Evolutionary conservation across 257 asterid genomes (phyloP).

Genomic region (Jacaranda copaia): DNA sequence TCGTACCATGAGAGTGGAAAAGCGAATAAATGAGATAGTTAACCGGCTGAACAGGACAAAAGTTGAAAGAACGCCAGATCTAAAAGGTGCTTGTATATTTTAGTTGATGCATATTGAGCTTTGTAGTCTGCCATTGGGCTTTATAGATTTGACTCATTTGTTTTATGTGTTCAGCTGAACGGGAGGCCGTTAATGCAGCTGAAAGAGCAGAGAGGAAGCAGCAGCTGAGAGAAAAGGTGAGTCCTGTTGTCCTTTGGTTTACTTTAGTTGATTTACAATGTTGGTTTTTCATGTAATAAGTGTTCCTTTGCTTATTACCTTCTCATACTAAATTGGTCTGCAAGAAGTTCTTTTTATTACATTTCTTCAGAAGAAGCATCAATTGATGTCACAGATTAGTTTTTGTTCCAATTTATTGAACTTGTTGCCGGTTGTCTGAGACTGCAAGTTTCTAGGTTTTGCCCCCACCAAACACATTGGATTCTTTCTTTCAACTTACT

Average conservation of each 20-base stretch:
- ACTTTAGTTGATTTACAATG: not conserved
- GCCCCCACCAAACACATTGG: not conserved
- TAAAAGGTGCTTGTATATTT: constrained; percentile 50
- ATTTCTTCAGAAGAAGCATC: not conserved
- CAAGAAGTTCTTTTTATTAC: not conserved
- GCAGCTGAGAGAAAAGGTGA: constrained; percentile 76
- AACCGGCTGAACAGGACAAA: constrained; percentile 78
- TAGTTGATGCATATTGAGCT: not conserved
- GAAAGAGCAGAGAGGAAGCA: constrained; percentile 83
- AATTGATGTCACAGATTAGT: not conserved
- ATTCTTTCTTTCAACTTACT: not conserved
- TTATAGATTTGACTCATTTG: constrained; percentile 16
- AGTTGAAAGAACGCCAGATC: constrained; percentile 74
- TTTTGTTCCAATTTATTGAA: not conserved
- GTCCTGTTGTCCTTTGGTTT: constrained; percentile 31
- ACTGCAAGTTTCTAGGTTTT: not conserved
- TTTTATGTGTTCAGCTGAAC: constrained; percentile 64
- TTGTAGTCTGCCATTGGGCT: not conserved
- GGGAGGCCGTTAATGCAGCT: constrained; percentile 77
- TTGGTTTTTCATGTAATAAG: not conserved
- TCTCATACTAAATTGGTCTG: not conserved
- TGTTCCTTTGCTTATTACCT: not conserved
- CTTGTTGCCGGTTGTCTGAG: not conserved
- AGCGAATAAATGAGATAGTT: constrained; percentile 71
- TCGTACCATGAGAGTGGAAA: constrained; percentile 73